These are phyloP conservation scores for Xylariaceae sp. DNA, from an alignment of 2,329 filamentous ascomycete genomes.

Conservation along the genomic window DNA sequence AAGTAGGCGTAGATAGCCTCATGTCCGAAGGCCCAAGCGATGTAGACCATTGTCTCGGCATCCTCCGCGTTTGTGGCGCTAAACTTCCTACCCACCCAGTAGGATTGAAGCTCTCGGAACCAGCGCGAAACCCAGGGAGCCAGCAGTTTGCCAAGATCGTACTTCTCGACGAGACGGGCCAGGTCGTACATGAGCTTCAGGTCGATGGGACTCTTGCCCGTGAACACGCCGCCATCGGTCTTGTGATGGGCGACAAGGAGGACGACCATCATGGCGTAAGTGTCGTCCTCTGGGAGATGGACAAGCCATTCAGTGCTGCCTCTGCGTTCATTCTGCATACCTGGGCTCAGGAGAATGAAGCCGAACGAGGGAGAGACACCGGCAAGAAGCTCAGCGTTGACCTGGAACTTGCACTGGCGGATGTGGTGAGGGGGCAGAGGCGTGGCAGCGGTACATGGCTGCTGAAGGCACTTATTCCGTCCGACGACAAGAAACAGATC, in stretches of 20 bases:
- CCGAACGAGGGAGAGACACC: conserved; percentile 9
- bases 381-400: conserved; percentile 6
- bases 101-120: conserved; percentile 9
- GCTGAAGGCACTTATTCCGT: conserved; percentile 3
- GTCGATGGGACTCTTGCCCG: neutral
- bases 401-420: conserved; percentile 2
- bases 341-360: conserved; percentile 7
- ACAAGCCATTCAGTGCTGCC: conserved; percentile 6
- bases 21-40: conserved; percentile 16
- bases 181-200: conserved; percentile 8
- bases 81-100: conserved; percentile 9
- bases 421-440: neutral
- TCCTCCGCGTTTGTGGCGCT: conserved; percentile 2
- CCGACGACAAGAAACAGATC: conserved; percentile 15
- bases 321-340: neutral
- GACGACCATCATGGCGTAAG: conserved; percentile 11
- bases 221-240: neutral
- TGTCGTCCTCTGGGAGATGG: conserved; percentile 10
- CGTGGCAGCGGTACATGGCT: neutral
- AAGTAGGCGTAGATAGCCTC: conserved; percentile 14
- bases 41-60: conserved; percentile 12
- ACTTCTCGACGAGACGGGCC: conserved; percentile 13
- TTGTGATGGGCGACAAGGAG: conserved; percentile 11
- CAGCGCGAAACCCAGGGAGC: conserved; percentile 5
- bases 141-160: conserved; percentile 10